Percentiles rank a stretch among this genome's conserved stretches.
Conservation (phyloP, 306 rosid species). For the Pueraria montana region DNA sequence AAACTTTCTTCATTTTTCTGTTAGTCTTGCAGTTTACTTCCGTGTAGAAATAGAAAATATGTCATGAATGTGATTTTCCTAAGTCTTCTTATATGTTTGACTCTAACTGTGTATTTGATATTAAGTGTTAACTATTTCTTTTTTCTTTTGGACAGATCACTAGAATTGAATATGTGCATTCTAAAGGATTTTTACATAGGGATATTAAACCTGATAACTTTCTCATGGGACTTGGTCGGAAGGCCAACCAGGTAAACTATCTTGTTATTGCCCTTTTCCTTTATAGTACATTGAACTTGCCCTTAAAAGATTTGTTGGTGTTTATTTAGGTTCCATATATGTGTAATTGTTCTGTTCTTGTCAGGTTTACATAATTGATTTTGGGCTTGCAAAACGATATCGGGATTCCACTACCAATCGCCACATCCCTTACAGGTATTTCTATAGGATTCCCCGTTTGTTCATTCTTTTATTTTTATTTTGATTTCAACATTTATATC, state of each 20-base stretch:
- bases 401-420: constrained; percentile 88
- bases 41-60: background rate
- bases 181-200: constrained; percentile 94
- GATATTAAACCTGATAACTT: constrained; percentile 98
- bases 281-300: background rate
- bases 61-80: background rate
- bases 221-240: constrained; percentile 98
- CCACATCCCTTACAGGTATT: constrained; percentile 90
- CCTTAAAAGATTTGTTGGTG: constrained; percentile 14
- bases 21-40: background rate
- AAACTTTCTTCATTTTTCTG: constrained; percentile 13
- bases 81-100: background rate
- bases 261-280: constrained; percentile 34
- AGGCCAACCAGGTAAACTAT: constrained; percentile 88
- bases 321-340: background rate
- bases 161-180: constrained; percentile 90
- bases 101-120: constrained; percentile 1
- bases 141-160: constrained; percentile 61
- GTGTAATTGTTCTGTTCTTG: background rate
- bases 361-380: constrained; percentile 96
- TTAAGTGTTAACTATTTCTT: background rate
- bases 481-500: constrained; percentile 8
- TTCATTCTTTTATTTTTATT: constrained; percentile 20
- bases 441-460: background rate
- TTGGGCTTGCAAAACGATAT: constrained; percentile 96